These are phyloP conservation scores for Obba rivulosa DNA, from an alignment of 768 basidiomycete genomes.

Conservation along the genomic window DNA sequence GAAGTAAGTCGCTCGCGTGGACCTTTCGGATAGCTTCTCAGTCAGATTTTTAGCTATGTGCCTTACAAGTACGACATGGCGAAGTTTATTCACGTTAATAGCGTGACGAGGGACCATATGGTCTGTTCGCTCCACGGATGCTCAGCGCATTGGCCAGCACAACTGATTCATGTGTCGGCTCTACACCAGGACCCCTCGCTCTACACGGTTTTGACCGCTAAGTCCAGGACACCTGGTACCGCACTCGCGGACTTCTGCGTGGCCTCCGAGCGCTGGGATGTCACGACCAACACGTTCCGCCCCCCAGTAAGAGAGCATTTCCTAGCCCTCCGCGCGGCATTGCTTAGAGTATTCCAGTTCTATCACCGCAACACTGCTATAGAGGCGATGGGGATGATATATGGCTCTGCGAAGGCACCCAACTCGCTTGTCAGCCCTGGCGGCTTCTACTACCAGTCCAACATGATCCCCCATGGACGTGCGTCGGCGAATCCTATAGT, in stretches of 20 bases:
- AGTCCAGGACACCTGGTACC: constrained; percentile 47
- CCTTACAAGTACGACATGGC: constrained; percentile 57
- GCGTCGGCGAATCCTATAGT: constrained; percentile 4
- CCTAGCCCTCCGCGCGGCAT: background rate
- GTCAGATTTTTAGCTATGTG: constrained; percentile 41
- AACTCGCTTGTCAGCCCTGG: constrained; percentile 32
- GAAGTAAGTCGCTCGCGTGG: constrained; percentile 34
- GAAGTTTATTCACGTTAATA: constrained; percentile 54
- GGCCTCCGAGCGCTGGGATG: constrained; percentile 56
- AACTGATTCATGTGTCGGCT: too few relatives aligned
- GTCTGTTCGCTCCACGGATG: too few relatives aligned
- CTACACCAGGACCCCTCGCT: constrained; percentile 43
- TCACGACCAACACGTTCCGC: constrained; percentile 46
- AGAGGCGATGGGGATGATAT: background rate
- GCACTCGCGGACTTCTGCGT: constrained; percentile 55
- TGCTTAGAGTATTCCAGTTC: background rate
- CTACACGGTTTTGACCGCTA: constrained; percentile 57
- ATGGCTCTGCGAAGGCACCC: background rate
- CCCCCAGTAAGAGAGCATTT: constrained; percentile 38
- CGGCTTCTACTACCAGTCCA: constrained; percentile 50
- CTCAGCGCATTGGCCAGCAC: too few relatives aligned
- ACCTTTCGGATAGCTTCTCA: too few relatives aligned
- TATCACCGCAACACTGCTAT: background rate
- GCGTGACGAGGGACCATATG: constrained; percentile 55
- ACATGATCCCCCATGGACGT: constrained; percentile 57